Evolutionary conservation across 192 early-diverging fungal genomes (phyloP).

Genomic region (Lunasporangiospora selenospora): DNA sequence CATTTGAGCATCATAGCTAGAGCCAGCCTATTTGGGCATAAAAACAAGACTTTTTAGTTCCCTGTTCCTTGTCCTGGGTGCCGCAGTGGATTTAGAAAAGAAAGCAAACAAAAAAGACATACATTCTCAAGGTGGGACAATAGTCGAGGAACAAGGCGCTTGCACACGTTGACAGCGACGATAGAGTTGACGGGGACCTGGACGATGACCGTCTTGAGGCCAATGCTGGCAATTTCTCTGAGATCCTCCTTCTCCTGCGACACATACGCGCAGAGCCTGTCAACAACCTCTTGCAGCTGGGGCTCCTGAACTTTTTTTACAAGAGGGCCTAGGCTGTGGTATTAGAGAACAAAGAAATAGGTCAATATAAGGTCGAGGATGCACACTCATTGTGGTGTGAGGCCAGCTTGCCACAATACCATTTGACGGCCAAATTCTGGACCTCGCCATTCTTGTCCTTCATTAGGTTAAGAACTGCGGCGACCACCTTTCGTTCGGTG

Average conservation of each 20-base stretch:
- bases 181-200: constrained; percentile 66
- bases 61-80: background rate
- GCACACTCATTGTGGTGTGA: background rate
- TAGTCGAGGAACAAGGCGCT: constrained; percentile 73
- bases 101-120: constrained; percentile 14
- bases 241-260: constrained; percentile 69
- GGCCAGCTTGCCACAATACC: constrained; percentile 34
- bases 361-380: background rate
- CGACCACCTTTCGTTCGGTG: constrained; percentile 71
- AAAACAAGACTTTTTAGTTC: background rate
- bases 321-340: constrained; percentile 74
- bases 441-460: constrained; percentile 88
- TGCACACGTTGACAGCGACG: constrained; percentile 60
- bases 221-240: constrained; percentile 85
- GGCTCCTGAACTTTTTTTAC: constrained; percentile 75
- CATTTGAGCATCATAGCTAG: constrained; percentile 64
- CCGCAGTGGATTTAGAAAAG: background rate
- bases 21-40: constrained; percentile 37
- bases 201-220: constrained; percentile 80
- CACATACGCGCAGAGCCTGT: constrained; percentile 69
- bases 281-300: constrained; percentile 71
- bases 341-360: background rate
- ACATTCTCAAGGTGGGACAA: constrained; percentile 67
- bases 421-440: constrained; percentile 80
- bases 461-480: constrained; percentile 61